Evolutionary conservation across 2,329 filamentous ascomycete genomes (phyloP).

Genomic region (Xylaria sp.): DNA sequence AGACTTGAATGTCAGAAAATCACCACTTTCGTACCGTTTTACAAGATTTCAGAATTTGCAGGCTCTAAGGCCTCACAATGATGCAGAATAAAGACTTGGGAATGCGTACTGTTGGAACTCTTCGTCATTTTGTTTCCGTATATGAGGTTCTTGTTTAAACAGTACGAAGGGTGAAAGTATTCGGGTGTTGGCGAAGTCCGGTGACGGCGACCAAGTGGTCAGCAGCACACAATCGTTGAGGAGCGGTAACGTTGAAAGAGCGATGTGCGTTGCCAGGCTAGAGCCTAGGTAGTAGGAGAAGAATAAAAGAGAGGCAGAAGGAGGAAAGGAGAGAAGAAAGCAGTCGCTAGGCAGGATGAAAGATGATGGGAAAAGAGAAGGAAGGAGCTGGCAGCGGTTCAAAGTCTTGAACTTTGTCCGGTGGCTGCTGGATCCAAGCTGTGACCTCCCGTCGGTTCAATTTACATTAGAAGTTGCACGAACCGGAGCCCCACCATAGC

Average conservation of each 20-base stretch:
- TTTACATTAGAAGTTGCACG: constrained; percentile 27
- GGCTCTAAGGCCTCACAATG: neutral
- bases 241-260: neutral
- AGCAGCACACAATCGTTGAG: neutral
- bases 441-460: constrained; percentile 1
- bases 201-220: neutral
- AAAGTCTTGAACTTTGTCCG: constrained; percentile 9
- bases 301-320: neutral
- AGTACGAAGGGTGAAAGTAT: neutral
- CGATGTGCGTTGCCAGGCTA: neutral
- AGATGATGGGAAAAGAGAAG: constrained; percentile 4
- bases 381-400: neutral
- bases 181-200: constrained; percentile 37
- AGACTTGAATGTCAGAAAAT: neutral
- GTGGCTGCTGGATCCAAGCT: constrained; percentile 9
- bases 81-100: neutral
- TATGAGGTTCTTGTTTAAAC: constrained; percentile 9
- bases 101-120: constrained; percentile 16
- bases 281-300: neutral
- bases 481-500: constrained; percentile 35
- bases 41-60: neutral
- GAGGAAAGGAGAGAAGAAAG: neutral
- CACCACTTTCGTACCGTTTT: neutral
- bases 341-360: neutral
- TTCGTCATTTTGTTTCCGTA: constrained; percentile 22